These are phyloP conservation scores for Oryza glaberrima DNA, from an alignment of 176 grass and related monocot genomes.

Conservation along the genomic window DNA sequence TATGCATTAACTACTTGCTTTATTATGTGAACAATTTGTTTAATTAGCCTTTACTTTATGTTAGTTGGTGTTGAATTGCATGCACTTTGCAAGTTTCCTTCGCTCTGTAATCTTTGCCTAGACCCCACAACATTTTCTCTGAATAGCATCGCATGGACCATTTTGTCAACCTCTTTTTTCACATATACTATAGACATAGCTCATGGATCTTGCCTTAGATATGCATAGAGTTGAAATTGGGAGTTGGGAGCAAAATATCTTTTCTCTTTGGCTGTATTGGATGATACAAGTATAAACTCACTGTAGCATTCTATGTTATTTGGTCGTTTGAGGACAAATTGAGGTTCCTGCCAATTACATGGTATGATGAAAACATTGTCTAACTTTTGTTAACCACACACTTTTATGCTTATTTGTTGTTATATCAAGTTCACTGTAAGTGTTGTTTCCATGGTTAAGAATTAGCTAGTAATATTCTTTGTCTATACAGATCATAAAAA, in stretches of 20 bases:
- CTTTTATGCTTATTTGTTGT: conserved; percentile 11
- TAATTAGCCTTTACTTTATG: background rate
- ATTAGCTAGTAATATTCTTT: background rate
- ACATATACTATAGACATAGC: background rate
- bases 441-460: background rate
- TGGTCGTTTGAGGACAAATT: background rate
- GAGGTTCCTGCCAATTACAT: background rate
- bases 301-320: background rate
- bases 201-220: background rate
- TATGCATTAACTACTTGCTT: conserved; percentile 18
- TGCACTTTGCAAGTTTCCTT: background rate
- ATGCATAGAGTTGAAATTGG: conserved; percentile 18
- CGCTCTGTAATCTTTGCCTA: background rate
- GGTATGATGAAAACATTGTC: conserved; percentile 3
- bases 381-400: background rate
- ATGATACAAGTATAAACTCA: background rate
- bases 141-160: background rate
- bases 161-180: background rate
- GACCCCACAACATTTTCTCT: background rate
- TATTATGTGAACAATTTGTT: conserved; percentile 5
- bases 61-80: conserved; percentile 14
- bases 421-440: background rate
- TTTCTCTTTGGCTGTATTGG: conserved; percentile 2
- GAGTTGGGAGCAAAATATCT: background rate
- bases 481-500: background rate